These are phyloP conservation scores for Eucalyptus cloeziana DNA, from an alignment of 345 rosid genomes.

Conservation along the genomic window DNA sequence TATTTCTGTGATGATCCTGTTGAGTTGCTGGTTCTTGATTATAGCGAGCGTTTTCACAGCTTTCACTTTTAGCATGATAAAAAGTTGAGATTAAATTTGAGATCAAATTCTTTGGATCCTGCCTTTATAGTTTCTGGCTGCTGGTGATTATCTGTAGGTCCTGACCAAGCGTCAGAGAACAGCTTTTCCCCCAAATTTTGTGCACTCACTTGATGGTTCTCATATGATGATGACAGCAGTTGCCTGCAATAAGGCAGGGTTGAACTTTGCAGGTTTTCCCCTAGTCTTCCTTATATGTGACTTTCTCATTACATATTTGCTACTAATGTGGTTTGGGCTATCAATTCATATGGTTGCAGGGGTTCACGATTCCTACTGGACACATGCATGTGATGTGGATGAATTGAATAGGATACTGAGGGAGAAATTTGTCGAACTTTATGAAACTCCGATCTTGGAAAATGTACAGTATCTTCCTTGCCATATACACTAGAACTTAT, in stretches of 20 bases:
- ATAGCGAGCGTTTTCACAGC: not conserved
- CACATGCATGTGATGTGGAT: conserved; percentile 98
- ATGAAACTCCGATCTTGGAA: conserved; percentile 77
- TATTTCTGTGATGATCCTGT: not conserved
- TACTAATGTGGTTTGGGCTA: not conserved
- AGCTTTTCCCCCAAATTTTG: conserved; percentile 97
- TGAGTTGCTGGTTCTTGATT: not conserved
- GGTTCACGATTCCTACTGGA: conserved; percentile 99
- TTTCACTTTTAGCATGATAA: not conserved
- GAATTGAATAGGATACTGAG: conserved; percentile 69
- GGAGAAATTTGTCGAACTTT: conserved; percentile 88
- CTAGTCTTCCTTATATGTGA: not conserved
- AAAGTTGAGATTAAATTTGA: not conserved
- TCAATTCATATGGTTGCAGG: conserved; percentile 35
- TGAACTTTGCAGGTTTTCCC: conserved; percentile 76
- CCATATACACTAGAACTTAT: not conserved
- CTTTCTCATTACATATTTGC: not conserved
- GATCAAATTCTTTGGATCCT: not conserved
- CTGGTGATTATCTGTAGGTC: conserved; percentile 23
- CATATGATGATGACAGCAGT: conserved; percentile 99
- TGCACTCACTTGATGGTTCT: conserved; percentile 95
- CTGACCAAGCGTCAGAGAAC: conserved; percentile 82
- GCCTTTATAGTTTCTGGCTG: not conserved
- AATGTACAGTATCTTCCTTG: conserved; percentile 36
- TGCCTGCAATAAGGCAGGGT: conserved; percentile 75